Percentiles rank a stretch among this genome's conserved stretches.
Conservation (phyloP, 2,329 filamentous ascomycete species). For the Stemphylium vesicarium region DNA sequence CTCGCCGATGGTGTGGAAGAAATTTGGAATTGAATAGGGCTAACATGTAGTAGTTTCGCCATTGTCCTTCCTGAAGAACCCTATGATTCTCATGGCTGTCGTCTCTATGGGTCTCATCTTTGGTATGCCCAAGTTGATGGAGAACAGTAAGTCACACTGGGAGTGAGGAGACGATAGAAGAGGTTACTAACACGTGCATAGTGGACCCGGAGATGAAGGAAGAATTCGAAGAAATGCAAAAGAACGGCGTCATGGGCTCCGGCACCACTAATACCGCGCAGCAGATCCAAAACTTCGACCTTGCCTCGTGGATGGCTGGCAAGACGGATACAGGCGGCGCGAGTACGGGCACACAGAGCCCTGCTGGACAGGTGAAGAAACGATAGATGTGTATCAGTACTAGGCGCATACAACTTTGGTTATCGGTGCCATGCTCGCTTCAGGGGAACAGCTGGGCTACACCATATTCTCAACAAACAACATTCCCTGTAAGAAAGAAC, state of each 20-base stretch:
- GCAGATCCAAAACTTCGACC: slow-evolving; percentile 68
- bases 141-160: slow-evolving; percentile 77
- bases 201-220: slow-evolving; percentile 97
- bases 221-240: slow-evolving; percentile 91
- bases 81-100: slow-evolving; percentile 93
- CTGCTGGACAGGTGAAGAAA: slow-evolving; percentile 37
- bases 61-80: slow-evolving; percentile 85
- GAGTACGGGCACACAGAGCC: slow-evolving; percentile 33
- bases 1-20: background rate
- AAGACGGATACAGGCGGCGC: slow-evolving; percentile 42
- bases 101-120: slow-evolving; percentile 83
- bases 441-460: background rate
- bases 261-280: slow-evolving; percentile 51
- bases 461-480: background rate
- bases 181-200: slow-evolving; percentile 49
- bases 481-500: background rate
- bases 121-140: slow-evolving; percentile 93
- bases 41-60: slow-evolving; percentile 67
- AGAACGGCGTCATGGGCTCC: slow-evolving; percentile 68
- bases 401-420: background rate
- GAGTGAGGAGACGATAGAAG: background rate
- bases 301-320: slow-evolving; percentile 72
- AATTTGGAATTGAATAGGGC: background rate
- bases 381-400: slow-evolving; percentile 11
- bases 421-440: background rate